Conservation (phyloP, 1,284 basidiomycete species). For the Hymenochaete sp. region DNA sequence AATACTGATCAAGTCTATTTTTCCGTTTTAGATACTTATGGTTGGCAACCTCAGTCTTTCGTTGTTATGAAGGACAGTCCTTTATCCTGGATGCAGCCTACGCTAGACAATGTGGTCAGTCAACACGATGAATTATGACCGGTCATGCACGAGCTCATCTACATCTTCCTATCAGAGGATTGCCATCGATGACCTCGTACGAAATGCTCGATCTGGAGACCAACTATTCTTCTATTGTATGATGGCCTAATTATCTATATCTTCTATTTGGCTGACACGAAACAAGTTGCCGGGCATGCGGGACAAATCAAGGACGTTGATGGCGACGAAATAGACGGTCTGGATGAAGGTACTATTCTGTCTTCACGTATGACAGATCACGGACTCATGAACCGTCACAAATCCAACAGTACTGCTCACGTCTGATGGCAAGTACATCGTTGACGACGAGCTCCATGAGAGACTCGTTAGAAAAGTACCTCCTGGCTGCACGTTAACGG, state of each 20-base stretch:
- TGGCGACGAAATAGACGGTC: constrained; percentile 18
- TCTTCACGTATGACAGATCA: too few relatives aligned
- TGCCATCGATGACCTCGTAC: constrained; percentile 10
- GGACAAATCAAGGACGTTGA: constrained; percentile 17
- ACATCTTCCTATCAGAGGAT: constrained; percentile 2
- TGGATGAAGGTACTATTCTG: constrained; percentile 16
- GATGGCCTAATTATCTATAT: background rate
- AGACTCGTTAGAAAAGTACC: constrained; percentile 16
- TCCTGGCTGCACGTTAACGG: constrained; percentile 15
- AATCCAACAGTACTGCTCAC: constrained; percentile 8
- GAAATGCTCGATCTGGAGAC: constrained; percentile 11
- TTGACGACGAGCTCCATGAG: constrained; percentile 18
- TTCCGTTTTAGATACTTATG: background rate
- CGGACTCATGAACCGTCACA: background rate
- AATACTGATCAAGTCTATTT: background rate
- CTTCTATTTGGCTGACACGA: background rate
- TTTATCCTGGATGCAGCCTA: constrained; percentile 9
- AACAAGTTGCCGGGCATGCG: constrained; percentile 17
- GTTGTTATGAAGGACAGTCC: constrained; percentile 17
- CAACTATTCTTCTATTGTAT: constrained; percentile 15
- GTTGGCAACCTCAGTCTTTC: constrained; percentile 10
- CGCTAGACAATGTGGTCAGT: constrained; percentile 13
- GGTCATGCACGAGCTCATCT: background rate
- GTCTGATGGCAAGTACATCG: constrained; percentile 14
- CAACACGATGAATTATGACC: background rate